These are phyloP conservation scores for Setaria viridis DNA, from an alignment of 202 grass and related monocot species.

Conservation along the genomic window DNA sequence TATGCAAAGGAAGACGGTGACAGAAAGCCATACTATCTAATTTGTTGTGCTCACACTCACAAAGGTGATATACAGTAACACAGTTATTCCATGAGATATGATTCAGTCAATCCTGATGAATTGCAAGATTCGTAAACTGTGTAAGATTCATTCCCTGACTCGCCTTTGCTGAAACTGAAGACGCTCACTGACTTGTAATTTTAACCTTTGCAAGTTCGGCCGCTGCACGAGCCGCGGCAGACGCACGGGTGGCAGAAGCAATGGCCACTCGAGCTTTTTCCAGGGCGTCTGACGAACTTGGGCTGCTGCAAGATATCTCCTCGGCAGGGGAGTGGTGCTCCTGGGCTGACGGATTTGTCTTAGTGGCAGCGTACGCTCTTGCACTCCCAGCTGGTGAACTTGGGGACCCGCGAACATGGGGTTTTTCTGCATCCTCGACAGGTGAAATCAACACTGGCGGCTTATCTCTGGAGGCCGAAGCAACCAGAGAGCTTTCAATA, in stretches of 20 bases:
- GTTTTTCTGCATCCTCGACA: conserved; percentile 36
- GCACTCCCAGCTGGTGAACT: conserved; percentile 26
- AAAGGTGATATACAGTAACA: conserved; percentile 19
- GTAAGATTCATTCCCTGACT: neutral
- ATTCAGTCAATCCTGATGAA: neutral
- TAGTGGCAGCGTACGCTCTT: conserved; percentile 35
- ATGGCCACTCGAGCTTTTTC: conserved; percentile 82
- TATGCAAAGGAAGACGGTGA: neutral
- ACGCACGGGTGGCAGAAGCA: conserved; percentile 72
- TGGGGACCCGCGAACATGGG: conserved; percentile 49
- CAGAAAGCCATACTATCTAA: neutral
- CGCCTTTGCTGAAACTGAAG: neutral
- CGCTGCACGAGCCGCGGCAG: conserved; percentile 72
- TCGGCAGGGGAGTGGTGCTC: conserved; percentile 38
- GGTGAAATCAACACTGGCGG: conserved; percentile 14
- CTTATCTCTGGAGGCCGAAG: conserved; percentile 42
- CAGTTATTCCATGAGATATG: conserved; percentile 7
- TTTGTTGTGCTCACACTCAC: conserved; percentile 4
- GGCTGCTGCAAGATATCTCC: conserved; percentile 49
- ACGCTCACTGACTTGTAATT: conserved; percentile 50
- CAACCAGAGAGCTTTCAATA: conserved; percentile 39
- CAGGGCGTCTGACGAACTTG: conserved; percentile 64
- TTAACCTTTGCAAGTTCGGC: conserved; percentile 80
- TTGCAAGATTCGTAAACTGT: neutral
- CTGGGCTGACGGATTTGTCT: conserved; percentile 19